Percentiles rank a stretch among this genome's conserved stretches.
phyloP scores from a whole-genome alignment of 2,329 filamentous ascomycete genomes.

The Herpomyces periplanetae region DNA sequence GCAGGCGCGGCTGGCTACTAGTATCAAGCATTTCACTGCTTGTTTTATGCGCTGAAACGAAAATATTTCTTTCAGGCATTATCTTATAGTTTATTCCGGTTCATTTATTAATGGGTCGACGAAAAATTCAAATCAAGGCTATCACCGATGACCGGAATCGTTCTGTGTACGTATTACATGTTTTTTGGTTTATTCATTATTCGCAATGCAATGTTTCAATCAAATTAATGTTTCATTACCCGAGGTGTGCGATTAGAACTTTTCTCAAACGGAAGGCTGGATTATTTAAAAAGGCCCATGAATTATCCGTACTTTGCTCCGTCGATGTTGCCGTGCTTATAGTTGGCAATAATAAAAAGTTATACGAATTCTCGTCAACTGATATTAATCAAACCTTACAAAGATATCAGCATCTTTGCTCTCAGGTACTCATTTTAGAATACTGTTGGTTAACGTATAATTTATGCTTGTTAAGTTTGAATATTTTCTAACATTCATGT shows the following conservation, averaged over 20 bases:
- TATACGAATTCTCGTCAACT: conserved; percentile 81
- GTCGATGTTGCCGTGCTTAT: conserved; percentile 97
- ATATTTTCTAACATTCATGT: conserved; percentile 1
- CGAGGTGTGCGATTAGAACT: conserved; percentile 18
- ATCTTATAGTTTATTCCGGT: background rate
- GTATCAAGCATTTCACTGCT: background rate
- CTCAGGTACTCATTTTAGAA: conserved; percentile 1
- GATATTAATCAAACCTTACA: conserved; percentile 70
- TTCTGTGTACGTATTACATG: conserved; percentile 32
- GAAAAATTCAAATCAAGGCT: conserved; percentile 98
- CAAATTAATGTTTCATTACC: conserved; percentile 4
- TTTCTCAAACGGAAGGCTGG: conserved; percentile 96
- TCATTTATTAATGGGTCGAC: conserved; percentile 31
- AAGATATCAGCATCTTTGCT: conserved; percentile 56
- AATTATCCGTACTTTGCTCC: conserved; percentile 83
- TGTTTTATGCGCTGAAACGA: background rate
- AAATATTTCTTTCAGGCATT: background rate
- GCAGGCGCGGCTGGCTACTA: no score
- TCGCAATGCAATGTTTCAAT: conserved; percentile 1
- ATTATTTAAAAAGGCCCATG: conserved; percentile 95
- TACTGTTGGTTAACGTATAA: background rate
- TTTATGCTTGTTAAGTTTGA: conserved; percentile 2
- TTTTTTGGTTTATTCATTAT: background rate
- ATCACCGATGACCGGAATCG: conserved; percentile 96
- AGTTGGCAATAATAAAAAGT: conserved; percentile 92